Base-by-base conservation (phyloP, 176 grass and related monocot genomes). In the Triticum monococcum region DNA sequence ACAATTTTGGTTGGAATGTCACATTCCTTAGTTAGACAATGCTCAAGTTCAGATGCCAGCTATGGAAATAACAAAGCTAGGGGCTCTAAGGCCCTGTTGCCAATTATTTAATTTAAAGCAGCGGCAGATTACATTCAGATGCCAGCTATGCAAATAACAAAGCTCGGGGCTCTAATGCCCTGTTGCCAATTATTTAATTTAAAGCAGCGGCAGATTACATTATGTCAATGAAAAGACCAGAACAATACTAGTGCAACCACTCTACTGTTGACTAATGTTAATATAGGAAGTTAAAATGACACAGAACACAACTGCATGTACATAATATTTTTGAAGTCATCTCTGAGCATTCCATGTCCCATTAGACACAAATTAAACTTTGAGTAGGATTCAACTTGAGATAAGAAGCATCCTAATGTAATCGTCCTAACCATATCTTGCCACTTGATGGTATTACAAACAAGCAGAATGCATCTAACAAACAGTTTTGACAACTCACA, bases 351-450 rank as follows among this genome's bases (percentile, higher is more conserved):
- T 90, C 36, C 52, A 66, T 46, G 8, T 83, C 41, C 45, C 66
- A 79, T 65, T 9, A 57, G 43, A 79, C 73, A 68, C 14, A 60
- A 64, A 57, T 12, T 79, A 22, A 82, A 73, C 20, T 75, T 83
- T 24, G 65, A 79, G 80, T 73, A 72, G 40, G 22, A 87, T 16
- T 84, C 45, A 59, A 56, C 59, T 87, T 73, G 41, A 33, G 31
- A 84, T 52, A 64, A 57, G 37, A 35, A 78, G 65, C 52, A 68
- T 54, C 40, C 46, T 68, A 61, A 62, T 77, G 83, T 52, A 77
- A 43, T 31, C 36, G 14, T 81, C 79, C 3, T 26, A 79, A 68
- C 35, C 14, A 52, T 66, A 67, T 32, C 20, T 60, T 61, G 5
- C 22, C 57, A 84, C 73, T 68, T 69, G 14, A 78, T 86, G 38